Conservation (phyloP, 805 yeast genomes). For the Starmerella etchellsii region DNA sequence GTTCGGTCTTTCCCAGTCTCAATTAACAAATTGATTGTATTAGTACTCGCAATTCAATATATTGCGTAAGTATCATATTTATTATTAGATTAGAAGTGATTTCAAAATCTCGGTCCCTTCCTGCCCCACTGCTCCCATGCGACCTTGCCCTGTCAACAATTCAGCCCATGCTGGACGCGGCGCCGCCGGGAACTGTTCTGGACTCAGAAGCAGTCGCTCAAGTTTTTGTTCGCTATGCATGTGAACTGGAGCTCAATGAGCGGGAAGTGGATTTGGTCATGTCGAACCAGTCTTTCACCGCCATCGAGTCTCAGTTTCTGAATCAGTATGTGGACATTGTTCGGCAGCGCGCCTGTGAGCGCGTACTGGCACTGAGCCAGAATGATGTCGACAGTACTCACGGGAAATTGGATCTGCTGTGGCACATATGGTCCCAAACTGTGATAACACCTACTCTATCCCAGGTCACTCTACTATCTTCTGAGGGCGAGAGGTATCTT, state of each 20-base stretch:
- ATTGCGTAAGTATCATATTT: too few species aligned
- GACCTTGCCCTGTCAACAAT: neutral
- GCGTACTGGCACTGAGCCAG: neutral
- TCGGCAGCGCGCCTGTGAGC: neutral
- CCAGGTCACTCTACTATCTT: neutral
- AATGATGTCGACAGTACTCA: neutral
- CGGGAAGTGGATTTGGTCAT: neutral
- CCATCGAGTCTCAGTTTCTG: neutral
- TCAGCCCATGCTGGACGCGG: neutral
- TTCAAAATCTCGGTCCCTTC: too few species aligned
- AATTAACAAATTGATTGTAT: too few species aligned
- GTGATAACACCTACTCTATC: neutral
- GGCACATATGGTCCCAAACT: neutral
- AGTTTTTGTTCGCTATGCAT: neutral
- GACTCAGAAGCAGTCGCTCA: neutral
- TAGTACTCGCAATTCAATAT: too few species aligned
- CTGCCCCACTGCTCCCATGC: too few species aligned
- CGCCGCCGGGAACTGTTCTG: neutral
- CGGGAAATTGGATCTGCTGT: neutral
- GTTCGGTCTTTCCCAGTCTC: too few species aligned
- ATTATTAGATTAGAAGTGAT: too few species aligned
- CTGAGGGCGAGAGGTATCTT: neutral
- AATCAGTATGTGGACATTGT: neutral
- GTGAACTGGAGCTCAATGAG: neutral
- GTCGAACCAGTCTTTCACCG: neutral